phyloP scores from a whole-genome alignment of 805 yeast species.

The Starmerella sp. region DNA sequence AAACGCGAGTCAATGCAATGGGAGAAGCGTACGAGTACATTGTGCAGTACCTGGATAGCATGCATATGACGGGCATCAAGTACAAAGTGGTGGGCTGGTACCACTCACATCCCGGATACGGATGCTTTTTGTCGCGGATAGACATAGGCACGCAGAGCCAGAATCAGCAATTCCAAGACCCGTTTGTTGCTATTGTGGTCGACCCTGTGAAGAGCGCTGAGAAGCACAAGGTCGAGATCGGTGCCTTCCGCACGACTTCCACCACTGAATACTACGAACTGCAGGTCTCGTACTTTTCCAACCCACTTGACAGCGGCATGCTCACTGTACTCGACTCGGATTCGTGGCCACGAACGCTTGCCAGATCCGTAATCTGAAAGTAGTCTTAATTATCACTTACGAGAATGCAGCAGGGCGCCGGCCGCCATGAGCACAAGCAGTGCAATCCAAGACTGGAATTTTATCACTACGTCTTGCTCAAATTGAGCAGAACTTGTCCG shows the following conservation, averaged over 20 bases:
- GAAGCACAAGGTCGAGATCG: slow-evolving; percentile 92
- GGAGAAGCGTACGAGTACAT: slow-evolving; percentile 90
- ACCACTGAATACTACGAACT: slow-evolving; percentile 49
- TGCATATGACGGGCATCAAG: slow-evolving; percentile 38
- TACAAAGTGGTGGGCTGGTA: slow-evolving; percentile 93
- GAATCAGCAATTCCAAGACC: slow-evolving; percentile 84
- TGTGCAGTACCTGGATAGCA: slow-evolving; percentile 63
- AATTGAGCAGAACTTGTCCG: too few species aligned
- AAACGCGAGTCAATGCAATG: slow-evolving; percentile 88
- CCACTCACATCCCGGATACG: slow-evolving; percentile 93
- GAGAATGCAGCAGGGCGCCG: too few species aligned
- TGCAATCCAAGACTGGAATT: too few species aligned
- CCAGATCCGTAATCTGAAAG: neutral
- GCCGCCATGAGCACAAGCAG: too few species aligned
- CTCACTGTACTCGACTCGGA: slow-evolving; percentile 27
- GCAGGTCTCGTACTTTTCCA: slow-evolving; percentile 48
- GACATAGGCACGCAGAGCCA: slow-evolving; percentile 93
- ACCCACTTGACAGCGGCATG: slow-evolving; percentile 39
- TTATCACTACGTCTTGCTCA: too few species aligned
- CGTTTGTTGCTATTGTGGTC: slow-evolving; percentile 95
- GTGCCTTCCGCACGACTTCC: slow-evolving; percentile 61
- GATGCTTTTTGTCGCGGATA: slow-evolving; percentile 89
- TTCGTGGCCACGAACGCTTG: slow-evolving; percentile 7
- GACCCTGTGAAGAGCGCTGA: slow-evolving; percentile 92
- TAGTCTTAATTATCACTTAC: too few species aligned